phyloP scores from a whole-genome alignment of 352 stramenopile genomes.

The Pythium brassicae region DNA sequence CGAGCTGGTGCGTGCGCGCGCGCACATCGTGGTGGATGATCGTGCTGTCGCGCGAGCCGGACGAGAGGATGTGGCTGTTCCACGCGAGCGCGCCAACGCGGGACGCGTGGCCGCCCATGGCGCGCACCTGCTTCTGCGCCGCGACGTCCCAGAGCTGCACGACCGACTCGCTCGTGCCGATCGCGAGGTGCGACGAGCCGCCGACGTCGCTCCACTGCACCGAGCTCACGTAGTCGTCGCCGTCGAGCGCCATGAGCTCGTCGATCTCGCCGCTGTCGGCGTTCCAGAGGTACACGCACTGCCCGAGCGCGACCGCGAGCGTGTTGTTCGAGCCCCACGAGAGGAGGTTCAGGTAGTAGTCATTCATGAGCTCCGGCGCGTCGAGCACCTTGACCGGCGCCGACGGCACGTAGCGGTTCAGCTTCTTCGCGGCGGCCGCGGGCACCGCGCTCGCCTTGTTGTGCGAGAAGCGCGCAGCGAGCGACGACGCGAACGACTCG shows the following conservation, averaged over 20 bases:
- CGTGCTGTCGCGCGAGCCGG: conserved; percentile 91
- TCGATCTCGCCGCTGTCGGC: conserved; percentile 94
- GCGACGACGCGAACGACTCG: conserved; percentile 94
- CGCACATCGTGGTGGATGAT: conserved; percentile 89
- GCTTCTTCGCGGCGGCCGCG: conserved; percentile 74
- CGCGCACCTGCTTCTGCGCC: conserved; percentile 89
- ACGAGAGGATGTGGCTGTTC: conserved; percentile 94
- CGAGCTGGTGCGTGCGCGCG: conserved; percentile 80
- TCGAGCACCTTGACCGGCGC: conserved; percentile 95
- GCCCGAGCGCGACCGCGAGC: conserved; percentile 95
- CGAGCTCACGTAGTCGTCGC: conserved; percentile 95
- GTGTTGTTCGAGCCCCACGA: conserved; percentile 97
- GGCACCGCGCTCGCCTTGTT: conserved; percentile 83
- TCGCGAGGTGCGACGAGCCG: conserved; percentile 83
- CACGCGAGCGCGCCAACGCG: conserved; percentile 94
- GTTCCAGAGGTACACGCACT: conserved; percentile 99
- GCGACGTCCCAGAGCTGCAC: conserved; percentile 98
- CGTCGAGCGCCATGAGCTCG: conserved; percentile 89
- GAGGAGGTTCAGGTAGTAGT: conserved; percentile 99
- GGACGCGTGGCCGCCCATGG: conserved; percentile 90
- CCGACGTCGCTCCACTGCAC: conserved; percentile 94
- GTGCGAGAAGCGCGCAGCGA: conserved; percentile 94
- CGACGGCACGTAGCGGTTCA: conserved; percentile 95
- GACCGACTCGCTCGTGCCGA: conserved; percentile 92
- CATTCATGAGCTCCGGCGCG: conserved; percentile 97